These are phyloP conservation scores for Zygosaccharomyces sapae DNA, from an alignment of 1,139 yeast genomes.

Conservation along the genomic window DNA sequence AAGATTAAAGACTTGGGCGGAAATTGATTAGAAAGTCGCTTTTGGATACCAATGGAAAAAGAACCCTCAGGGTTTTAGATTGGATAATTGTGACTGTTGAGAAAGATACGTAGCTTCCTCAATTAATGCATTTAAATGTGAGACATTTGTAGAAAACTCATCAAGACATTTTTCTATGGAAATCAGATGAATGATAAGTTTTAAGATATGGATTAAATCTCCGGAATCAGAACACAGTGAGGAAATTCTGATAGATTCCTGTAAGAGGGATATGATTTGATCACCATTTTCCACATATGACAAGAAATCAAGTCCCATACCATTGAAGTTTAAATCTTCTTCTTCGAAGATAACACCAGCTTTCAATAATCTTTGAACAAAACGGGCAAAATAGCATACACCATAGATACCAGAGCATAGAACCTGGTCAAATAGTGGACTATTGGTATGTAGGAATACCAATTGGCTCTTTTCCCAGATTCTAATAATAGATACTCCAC, in stretches of 20 bases:
- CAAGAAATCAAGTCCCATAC: slow-evolving; percentile 46
- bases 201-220: slow-evolving; percentile 15
- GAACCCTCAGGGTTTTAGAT: slow-evolving; percentile 39
- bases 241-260: slow-evolving; percentile 14
- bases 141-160: slow-evolving; percentile 14
- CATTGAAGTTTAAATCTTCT: slow-evolving; percentile 65
- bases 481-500: slow-evolving; percentile 52
- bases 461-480: slow-evolving; percentile 32
- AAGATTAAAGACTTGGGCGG: slow-evolving; percentile 49
- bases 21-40: slow-evolving; percentile 51
- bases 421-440: slow-evolving; percentile 44
- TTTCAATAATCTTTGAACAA: slow-evolving; percentile 45
- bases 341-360: slow-evolving; percentile 65
- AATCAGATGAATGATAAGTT: slow-evolving; percentile 20
- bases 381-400: slow-evolving; percentile 49
- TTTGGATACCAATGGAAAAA: slow-evolving; percentile 50
- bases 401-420: slow-evolving; percentile 49
- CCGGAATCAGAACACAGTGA: slow-evolving; percentile 5
- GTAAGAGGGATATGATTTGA: slow-evolving; percentile 11
- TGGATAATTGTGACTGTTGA: not conserved
- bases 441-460: slow-evolving; percentile 27
- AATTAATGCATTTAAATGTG: slow-evolving; percentile 15
- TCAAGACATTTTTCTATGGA: slow-evolving; percentile 17
- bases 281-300: slow-evolving; percentile 20
- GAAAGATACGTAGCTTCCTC: slow-evolving; percentile 12